Conservation (phyloP, 129 eudicot species). For the Pittosporum tobira region DNA sequence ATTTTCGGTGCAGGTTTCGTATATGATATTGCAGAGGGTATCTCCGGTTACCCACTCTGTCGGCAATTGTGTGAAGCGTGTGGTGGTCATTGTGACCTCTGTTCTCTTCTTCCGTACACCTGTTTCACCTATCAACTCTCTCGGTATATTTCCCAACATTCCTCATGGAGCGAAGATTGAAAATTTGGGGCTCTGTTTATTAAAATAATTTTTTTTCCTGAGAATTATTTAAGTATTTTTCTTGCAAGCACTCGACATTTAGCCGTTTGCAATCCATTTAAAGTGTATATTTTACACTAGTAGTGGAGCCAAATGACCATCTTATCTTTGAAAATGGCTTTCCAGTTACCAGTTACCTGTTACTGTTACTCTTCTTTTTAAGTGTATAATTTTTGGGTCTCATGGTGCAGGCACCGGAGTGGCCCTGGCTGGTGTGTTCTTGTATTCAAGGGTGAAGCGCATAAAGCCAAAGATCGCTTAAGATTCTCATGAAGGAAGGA, state of each 20-base stretch:
- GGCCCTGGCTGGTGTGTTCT: conserved; percentile 94
- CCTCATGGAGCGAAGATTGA: too few species aligned
- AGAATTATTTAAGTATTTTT: too few species aligned
- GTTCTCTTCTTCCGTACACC: conserved; percentile 96
- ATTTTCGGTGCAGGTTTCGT: conserved; percentile 66
- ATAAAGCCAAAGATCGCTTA: conserved; percentile 71
- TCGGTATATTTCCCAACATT: conserved; percentile 41
- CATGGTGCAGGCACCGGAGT: conserved; percentile 74
- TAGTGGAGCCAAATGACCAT: too few species aligned
- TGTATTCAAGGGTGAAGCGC: conserved; percentile 83
- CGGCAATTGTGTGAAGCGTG: conserved; percentile 95
- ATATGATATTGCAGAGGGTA: conserved; percentile 96
- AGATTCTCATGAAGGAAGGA: conserved; percentile 1
- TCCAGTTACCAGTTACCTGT: too few species aligned
- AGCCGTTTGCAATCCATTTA: too few species aligned
- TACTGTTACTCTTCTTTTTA: too few species aligned
- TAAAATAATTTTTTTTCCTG: neutral
- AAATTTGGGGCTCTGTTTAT: neutral
- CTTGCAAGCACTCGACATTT: too few species aligned
- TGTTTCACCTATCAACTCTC: conserved; percentile 77
- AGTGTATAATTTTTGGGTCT: neutral
- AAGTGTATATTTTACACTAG: too few species aligned
- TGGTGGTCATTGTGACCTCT: conserved; percentile 87
- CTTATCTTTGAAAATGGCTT: too few species aligned
- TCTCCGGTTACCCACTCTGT: conserved; percentile 98